phyloP scores from a whole-genome alignment of 2,329 filamentous ascomycete genomes.

The Plectosphaerella sp. region DNA sequence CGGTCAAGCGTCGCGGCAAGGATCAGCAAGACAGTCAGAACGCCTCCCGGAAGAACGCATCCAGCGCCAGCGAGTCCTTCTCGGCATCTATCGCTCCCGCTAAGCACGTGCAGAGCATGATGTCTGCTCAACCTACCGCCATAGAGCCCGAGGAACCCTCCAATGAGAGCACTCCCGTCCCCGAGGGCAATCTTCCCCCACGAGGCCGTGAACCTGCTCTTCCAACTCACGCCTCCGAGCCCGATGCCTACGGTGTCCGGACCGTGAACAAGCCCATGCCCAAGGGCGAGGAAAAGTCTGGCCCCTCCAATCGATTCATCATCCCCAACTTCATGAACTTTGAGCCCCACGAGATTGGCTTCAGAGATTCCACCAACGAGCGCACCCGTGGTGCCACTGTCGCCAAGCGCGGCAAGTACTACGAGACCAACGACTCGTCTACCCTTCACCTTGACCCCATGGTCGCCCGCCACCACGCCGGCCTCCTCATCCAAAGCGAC shows the following conservation, averaged over 20 bases:
- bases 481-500: conserved; percentile 41
- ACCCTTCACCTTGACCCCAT: conserved; percentile 51
- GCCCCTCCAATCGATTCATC: conserved; percentile 44
- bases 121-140: conserved; percentile 24
- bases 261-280: conserved; percentile 28
- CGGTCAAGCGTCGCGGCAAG: conserved; percentile 44
- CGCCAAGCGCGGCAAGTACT: conserved; percentile 48
- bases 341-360: conserved; percentile 52
- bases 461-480: conserved; percentile 48
- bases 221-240: conserved; percentile 29
- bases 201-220: conserved; percentile 16
- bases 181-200: conserved; percentile 13
- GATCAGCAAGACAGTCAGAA: conserved; percentile 45
- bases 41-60: conserved; percentile 12
- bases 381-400: conserved; percentile 47
- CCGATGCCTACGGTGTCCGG: conserved; percentile 49
- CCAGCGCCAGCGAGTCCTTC: neutral
- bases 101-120: conserved; percentile 18
- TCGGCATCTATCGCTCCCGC: conserved; percentile 9
- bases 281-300: conserved; percentile 25
- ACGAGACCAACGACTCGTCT: conserved; percentile 49
- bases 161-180: conserved; percentile 17
- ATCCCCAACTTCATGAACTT: conserved; percentile 44
- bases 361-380: conserved; percentile 54
- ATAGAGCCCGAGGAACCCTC: conserved; percentile 22